These are phyloP conservation scores for Auricularia heimuer DNA, from an alignment of 768 basidiomycete genomes.

Conservation along the genomic window DNA sequence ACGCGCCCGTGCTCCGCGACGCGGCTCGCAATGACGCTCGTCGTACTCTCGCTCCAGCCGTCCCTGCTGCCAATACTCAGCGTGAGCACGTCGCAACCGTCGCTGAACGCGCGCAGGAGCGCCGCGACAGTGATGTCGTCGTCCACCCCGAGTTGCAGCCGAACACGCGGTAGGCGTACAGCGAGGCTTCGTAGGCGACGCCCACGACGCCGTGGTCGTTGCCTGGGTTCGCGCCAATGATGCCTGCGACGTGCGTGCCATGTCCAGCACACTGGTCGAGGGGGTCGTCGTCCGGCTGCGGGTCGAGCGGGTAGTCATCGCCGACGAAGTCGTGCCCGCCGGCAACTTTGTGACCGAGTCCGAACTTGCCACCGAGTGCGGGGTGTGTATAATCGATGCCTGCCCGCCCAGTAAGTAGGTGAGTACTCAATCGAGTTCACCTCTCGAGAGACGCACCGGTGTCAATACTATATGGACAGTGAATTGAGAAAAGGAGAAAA, in stretches of 20 bases:
- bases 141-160: slow-evolving; percentile 13
- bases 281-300: slow-evolving; percentile 7
- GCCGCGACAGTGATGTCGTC: slow-evolving; percentile 13
- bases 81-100: slow-evolving; percentile 27
- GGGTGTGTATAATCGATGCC: slow-evolving; percentile 7
- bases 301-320: slow-evolving; percentile 10
- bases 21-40: slow-evolving; percentile 2
- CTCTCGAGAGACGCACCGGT: slow-evolving; percentile 6
- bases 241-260: slow-evolving; percentile 10
- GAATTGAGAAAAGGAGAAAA: not conserved
- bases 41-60: slow-evolving; percentile 8
- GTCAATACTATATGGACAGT: slow-evolving; percentile 32
- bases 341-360: slow-evolving; percentile 5
- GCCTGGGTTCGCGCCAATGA: slow-evolving; percentile 20
- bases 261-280: slow-evolving; percentile 6
- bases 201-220: slow-evolving; percentile 27
- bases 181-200: slow-evolving; percentile 25
- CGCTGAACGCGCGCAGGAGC: slow-evolving; percentile 9
- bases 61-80: slow-evolving; percentile 24
- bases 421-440: too few species aligned
- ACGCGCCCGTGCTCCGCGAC: slow-evolving; percentile 5
- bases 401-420: not conserved
- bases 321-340: slow-evolving; percentile 11
- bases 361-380: slow-evolving; percentile 11
- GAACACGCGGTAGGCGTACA: slow-evolving; percentile 18